Conservation (phyloP, 176 grass and related monocot genomes). For the Avena sativa region DNA sequence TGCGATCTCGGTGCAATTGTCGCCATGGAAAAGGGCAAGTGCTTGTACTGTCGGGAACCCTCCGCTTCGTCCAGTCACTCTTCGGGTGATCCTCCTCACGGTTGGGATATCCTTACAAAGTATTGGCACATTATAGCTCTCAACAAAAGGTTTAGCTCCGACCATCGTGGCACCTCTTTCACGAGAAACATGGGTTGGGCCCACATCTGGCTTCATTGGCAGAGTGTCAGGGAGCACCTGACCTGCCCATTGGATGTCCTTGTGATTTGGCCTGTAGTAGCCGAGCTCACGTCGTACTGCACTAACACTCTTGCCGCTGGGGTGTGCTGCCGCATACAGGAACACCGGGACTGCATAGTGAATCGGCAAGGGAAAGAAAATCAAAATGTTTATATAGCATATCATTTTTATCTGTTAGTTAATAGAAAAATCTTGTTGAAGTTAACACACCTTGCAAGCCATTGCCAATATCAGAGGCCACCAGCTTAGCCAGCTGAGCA, state of each 20-base stretch:
- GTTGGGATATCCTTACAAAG: conserved; percentile 49
- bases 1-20: conserved; percentile 66
- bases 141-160: conserved; percentile 51
- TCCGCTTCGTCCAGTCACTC: conserved; percentile 56
- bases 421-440: neutral
- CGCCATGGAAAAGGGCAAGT: conserved; percentile 61
- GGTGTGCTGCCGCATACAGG: conserved; percentile 70
- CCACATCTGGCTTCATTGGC: conserved; percentile 58
- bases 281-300: conserved; percentile 64
- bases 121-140: conserved; percentile 68
- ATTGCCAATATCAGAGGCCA: conserved; percentile 66
- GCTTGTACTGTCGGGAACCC: conserved; percentile 69
- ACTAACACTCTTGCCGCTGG: conserved; percentile 43
- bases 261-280: conserved; percentile 60
- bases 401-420: neutral
- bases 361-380: neutral
- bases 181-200: conserved; percentile 36
- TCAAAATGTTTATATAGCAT: neutral
- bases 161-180: conserved; percentile 59
- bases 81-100: conserved; percentile 61
- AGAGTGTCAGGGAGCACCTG: conserved; percentile 54
- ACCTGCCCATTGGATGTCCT: conserved; percentile 59
- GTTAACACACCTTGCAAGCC: conserved; percentile 52
- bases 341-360: conserved; percentile 72
- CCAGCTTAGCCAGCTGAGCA: conserved; percentile 55